Evolutionary conservation across 2,329 filamentous ascomycete genomes (phyloP).

Genomic region (Fusarium sp.): DNA sequence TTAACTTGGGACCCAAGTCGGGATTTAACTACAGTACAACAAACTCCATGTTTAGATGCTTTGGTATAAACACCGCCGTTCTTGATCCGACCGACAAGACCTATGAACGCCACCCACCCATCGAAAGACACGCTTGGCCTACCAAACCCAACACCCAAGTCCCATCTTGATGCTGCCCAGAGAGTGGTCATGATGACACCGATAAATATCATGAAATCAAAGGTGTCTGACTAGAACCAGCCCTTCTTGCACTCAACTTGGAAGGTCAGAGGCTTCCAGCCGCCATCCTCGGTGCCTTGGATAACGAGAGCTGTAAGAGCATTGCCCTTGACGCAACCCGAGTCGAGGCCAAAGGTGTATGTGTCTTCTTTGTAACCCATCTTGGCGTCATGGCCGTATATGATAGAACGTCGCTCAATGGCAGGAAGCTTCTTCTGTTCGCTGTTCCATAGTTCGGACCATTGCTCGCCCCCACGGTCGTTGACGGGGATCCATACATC

Average conservation of each 20-base stretch:
- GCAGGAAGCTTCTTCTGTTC: constrained; percentile 54
- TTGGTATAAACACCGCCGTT: constrained; percentile 1
- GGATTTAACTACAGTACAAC: not conserved
- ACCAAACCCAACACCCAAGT: constrained; percentile 8
- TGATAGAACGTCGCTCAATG: constrained; percentile 70
- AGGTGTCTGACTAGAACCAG: constrained; percentile 30
- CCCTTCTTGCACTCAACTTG: constrained; percentile 56
- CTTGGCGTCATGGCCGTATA: constrained; percentile 90
- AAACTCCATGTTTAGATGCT: constrained; percentile 1
- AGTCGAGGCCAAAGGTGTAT: constrained; percentile 88
- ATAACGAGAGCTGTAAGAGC: constrained; percentile 83
- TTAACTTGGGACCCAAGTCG: not conserved
- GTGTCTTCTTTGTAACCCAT: constrained; percentile 69
- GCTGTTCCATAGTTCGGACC: constrained; percentile 74
- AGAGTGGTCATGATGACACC: constrained; percentile 9
- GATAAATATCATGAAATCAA: not conserved
- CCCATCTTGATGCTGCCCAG: not conserved
- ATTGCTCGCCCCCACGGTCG: constrained; percentile 68
- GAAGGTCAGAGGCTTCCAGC: constrained; percentile 52
- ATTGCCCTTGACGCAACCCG: constrained; percentile 81
- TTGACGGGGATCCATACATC: constrained; percentile 54
- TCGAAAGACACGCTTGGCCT: not conserved
- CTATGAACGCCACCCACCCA: constrained; percentile 25
- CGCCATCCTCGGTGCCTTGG: constrained; percentile 57
- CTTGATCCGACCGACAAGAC: constrained; percentile 3